Percentiles rank a stretch among this genome's conserved stretches.
Evolutionary conservation across 2,329 filamentous ascomycete genomes (phyloP).

Genomic region (Cryphonectria nitschkei): DNA sequence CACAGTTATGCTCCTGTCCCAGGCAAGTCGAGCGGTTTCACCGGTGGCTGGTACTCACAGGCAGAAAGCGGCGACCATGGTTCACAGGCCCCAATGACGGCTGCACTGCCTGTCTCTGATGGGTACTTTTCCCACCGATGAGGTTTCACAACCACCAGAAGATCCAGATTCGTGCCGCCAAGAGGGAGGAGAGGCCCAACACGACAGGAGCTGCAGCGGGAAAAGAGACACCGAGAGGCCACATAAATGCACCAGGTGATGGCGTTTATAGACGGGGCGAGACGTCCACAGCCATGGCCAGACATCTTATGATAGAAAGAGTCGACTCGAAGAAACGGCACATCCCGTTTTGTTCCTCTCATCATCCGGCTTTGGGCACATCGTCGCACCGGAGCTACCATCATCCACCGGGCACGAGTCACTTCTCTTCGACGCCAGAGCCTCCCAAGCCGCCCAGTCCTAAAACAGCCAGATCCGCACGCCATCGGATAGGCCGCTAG

Average conservation of each 20-base stretch:
- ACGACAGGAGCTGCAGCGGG: neutral
- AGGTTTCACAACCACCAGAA: neutral
- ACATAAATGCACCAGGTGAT: neutral
- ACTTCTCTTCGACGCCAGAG: neutral
- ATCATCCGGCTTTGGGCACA: neutral
- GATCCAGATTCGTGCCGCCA: neutral
- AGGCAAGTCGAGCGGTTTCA: slow-evolving; percentile 19
- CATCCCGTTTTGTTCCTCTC: neutral
- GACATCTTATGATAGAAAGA: neutral
- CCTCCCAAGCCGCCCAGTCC: neutral
- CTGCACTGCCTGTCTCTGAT: slow-evolving; percentile 13
- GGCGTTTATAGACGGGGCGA: neutral
- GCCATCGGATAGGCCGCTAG: slow-evolving; percentile 3
- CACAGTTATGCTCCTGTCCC: slow-evolving; percentile 14
- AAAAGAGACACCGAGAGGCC: neutral
- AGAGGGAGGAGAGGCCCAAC: neutral
- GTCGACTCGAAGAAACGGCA: neutral
- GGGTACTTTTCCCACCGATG: slow-evolving; percentile 19
- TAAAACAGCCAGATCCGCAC: neutral
- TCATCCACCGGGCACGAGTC: neutral
- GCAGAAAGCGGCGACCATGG: slow-evolving; percentile 7
- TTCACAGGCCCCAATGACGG: neutral
- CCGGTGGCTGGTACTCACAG: slow-evolving; percentile 24
- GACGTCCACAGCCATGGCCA: neutral
- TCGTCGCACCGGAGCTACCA: neutral